Evolutionary conservation across 1,284 basidiomycete species (phyloP).

Genomic region (Phylloboletellus chloephorus): DNA sequence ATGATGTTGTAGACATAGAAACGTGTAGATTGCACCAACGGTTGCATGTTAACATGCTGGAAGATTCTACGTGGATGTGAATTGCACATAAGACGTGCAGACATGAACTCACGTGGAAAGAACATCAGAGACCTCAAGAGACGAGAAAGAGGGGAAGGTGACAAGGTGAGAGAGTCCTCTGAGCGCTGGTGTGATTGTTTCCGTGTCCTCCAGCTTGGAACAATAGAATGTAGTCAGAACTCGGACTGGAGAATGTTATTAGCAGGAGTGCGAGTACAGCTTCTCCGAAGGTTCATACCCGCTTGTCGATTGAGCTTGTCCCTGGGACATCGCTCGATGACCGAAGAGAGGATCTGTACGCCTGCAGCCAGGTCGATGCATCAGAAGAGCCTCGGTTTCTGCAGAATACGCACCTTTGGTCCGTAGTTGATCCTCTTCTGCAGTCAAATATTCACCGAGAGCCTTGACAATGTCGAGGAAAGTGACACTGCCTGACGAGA

Average conservation of each 20-base stretch:
- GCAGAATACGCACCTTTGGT: conserved; percentile 58
- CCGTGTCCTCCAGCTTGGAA: conserved; percentile 81
- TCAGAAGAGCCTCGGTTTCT: conserved; percentile 12
- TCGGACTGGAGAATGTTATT: conserved; percentile 47
- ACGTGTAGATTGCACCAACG: conserved; percentile 77
- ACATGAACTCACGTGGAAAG: conserved; percentile 55
- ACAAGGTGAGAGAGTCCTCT: conserved; percentile 69
- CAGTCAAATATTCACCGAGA: conserved; percentile 82
- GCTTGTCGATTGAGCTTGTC: conserved; percentile 77
- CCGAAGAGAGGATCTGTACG: conserved; percentile 64
- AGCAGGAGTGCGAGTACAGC: conserved; percentile 5
- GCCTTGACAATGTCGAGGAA: conserved; percentile 83
- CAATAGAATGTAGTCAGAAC: conserved; percentile 82
- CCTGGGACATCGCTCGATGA: conserved; percentile 57
- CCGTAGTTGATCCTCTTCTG: conserved; percentile 75
- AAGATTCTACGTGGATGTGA: conserved; percentile 54
- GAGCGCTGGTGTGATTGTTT: conserved; percentile 74
- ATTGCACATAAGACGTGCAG: not conserved
- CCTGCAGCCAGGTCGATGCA: conserved; percentile 44
- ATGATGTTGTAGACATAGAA: conserved; percentile 81
- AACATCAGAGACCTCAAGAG: conserved; percentile 66
- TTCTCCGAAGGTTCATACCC: conserved; percentile 43
- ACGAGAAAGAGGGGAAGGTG: conserved; percentile 60
- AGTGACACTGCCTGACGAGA: conserved; percentile 55
- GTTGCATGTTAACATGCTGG: conserved; percentile 73